Base-by-base conservation (phyloP, 164 flowering plant genomes). In the Stephania cephalantha region DNA sequence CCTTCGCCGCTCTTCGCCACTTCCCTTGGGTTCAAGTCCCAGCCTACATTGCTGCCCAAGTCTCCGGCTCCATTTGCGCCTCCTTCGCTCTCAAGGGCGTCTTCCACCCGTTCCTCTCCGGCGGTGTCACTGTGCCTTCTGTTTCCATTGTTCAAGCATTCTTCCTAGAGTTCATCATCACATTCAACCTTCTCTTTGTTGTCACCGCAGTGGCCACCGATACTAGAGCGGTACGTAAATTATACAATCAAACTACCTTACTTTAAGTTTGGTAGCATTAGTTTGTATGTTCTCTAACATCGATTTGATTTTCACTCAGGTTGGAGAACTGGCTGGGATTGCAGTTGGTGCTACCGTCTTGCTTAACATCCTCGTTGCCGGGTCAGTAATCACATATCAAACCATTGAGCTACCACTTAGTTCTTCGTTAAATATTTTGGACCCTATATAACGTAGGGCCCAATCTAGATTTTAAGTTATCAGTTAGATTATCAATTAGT, bases 131-230 rank as follows among this genome's bases (percentile, higher is more conserved):
- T 0, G 87, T 90, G 5, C 96, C 98, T 1, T 84, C 92, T 1
- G 90, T 85, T 7, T 73, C 78, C 80, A 53, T 9, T n/a, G 85
- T 86, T 44, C 98, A 93, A 76, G 96, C 91, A 10, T 91, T 93
- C 61, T 87, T 88, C 0, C 87, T 91, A 4, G 98, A 93, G 87
- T 87, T 93, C 79, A 46, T 93, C 68, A 90, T 89, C 85, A 84
- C 93, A 69, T 91, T 91, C 83, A 89, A 81, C 78, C 92, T 93
- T 77, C 70, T 93, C 75, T 93, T 93, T 68, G 96, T 93, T 31
- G 91, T 93, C 85, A 93, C 96, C 12, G 98, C 98, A 4, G 96
- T 93, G 7, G 96, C 96, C 35, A 93, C 96, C 2, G 98, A 91
- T 68, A 89, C 96, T 10, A 89, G 98, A 1, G 98, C 98, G 69